These are phyloP conservation scores for Hypholoma sublateritium DNA, from an alignment of 768 basidiomycete genomes.

Conservation along the genomic window DNA sequence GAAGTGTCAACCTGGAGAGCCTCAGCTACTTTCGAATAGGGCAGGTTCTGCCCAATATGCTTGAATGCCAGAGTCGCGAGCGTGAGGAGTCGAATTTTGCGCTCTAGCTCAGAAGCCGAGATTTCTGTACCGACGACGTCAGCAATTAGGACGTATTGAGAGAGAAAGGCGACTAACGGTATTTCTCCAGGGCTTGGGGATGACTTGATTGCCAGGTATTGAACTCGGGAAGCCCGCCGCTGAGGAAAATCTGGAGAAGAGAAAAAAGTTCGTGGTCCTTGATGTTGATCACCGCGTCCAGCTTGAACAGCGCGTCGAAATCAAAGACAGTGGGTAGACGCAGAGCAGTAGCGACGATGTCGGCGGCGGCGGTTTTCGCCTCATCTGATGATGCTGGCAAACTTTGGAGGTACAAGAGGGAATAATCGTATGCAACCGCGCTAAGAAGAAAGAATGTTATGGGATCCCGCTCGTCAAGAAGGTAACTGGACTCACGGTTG, in stretches of 20 bases:
- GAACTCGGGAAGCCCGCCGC: slow-evolving; percentile 60
- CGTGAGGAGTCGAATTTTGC: slow-evolving; percentile 77
- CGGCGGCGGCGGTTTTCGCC: slow-evolving; percentile 53
- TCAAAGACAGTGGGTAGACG: slow-evolving; percentile 71
- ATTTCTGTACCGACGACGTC: slow-evolving; percentile 6
- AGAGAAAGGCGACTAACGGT: slow-evolving; percentile 42
- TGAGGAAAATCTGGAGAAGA: slow-evolving; percentile 76
- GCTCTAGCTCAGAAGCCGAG: slow-evolving; percentile 56
- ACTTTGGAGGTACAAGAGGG: slow-evolving; percentile 58
- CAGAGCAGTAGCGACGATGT: slow-evolving; percentile 63
- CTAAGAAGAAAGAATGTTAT: slow-evolving; percentile 33
- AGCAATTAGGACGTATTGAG: not conserved
- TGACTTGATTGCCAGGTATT: slow-evolving; percentile 58
- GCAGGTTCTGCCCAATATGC: slow-evolving; percentile 70
- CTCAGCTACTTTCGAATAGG: slow-evolving; percentile 69
- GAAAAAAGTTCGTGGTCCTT: slow-evolving; percentile 73
- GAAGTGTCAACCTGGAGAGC: slow-evolving; percentile 61
- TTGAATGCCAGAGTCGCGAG: slow-evolving; percentile 78
- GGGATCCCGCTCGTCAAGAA: not conserved
- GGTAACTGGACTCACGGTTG: slow-evolving; percentile 50
- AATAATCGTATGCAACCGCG: slow-evolving; percentile 61
- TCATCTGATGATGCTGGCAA: slow-evolving; percentile 54
- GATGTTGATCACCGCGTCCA: slow-evolving; percentile 65
- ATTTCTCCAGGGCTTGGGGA: slow-evolving; percentile 46
- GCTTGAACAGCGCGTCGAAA: slow-evolving; percentile 77